Conservation (phyloP, 495 filamentous ascomycete genomes). For the Zalerion maritima region DNA sequence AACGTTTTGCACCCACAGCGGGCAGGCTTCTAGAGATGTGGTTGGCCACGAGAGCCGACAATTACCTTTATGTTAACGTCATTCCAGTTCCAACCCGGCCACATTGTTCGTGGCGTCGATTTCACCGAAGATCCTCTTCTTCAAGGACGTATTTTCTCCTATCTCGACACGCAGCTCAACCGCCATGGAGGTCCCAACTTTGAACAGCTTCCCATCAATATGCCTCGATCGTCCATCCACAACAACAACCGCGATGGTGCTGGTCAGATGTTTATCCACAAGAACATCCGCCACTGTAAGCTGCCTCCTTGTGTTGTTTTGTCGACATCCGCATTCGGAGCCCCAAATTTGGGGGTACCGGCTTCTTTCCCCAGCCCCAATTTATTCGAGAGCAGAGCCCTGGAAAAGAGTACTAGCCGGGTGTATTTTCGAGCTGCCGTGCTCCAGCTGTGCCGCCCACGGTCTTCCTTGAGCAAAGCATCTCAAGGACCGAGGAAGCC, state of each 20-base stretch:
- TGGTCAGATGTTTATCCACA: slow-evolving; percentile 39
- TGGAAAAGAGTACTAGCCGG: no score
- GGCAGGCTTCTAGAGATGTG: no score
- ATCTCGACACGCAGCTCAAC: slow-evolving; percentile 63
- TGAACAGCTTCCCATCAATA: slow-evolving; percentile 63
- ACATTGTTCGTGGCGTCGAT: slow-evolving; percentile 56
- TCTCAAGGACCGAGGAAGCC: no score
- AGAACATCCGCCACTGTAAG: slow-evolving; percentile 33
- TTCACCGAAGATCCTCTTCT: slow-evolving; percentile 62
- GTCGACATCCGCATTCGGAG: no score
- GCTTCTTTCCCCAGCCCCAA: not conserved
- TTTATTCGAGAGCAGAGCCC: no score
- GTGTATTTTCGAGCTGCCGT: no score
- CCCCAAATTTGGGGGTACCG: no score
- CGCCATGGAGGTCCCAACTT: slow-evolving; percentile 61
- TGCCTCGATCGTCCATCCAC: slow-evolving; percentile 45
- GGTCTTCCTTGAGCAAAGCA: no score
- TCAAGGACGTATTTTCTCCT: slow-evolving; percentile 60
- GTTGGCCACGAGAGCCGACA: not conserved
- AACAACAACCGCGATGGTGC: slow-evolving; percentile 61
- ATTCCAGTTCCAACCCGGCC: slow-evolving; percentile 37
- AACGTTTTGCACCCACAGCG: no score
- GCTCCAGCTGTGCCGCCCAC: no score
- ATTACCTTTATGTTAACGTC: slow-evolving; percentile 4
- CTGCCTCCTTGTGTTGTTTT: not conserved